phyloP scores from a whole-genome alignment of 768 basidiomycete species.

The Epithele typhae region DNA sequence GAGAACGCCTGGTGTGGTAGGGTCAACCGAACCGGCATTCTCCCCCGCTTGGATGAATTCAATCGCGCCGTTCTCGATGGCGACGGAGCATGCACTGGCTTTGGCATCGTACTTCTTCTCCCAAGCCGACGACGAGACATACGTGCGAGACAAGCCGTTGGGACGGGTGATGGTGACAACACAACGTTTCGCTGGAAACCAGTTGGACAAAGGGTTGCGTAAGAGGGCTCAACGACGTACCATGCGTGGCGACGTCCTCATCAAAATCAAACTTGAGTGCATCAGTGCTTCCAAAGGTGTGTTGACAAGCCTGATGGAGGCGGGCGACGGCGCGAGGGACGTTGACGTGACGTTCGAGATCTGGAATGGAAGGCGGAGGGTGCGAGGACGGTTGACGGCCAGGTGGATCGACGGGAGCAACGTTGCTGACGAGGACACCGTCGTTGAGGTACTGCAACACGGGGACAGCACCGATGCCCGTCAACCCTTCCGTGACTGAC shows the following conservation, averaged over 20 bases:
- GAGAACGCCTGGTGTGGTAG: slow-evolving; percentile 2
- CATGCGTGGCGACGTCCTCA: slow-evolving; percentile 13
- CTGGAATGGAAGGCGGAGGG: neutral
- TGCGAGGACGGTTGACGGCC: too few species aligned
- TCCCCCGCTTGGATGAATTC: slow-evolving; percentile 51
- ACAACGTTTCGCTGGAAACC: slow-evolving; percentile 49
- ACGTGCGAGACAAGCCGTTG: slow-evolving; percentile 45
- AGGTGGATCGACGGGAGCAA: too few species aligned
- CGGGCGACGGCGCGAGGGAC: slow-evolving; percentile 4
- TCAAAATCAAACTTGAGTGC: slow-evolving; percentile 19
- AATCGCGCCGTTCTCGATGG: slow-evolving; percentile 56
- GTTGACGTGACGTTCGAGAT: neutral
- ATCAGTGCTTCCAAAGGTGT: slow-evolving; percentile 20
- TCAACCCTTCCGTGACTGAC: slow-evolving; percentile 2
- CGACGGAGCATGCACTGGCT: slow-evolving; percentile 44
- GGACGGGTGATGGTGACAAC: slow-evolving; percentile 58
- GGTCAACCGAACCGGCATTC: slow-evolving; percentile 32
- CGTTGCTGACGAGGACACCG: neutral
- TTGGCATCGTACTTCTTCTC: slow-evolving; percentile 51
- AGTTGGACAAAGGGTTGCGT: neutral
- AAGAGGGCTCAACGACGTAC: slow-evolving; percentile 2
- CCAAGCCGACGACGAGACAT: slow-evolving; percentile 45
- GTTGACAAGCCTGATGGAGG: slow-evolving; percentile 23
- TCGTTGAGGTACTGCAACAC: slow-evolving; percentile 4
- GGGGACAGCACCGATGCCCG: slow-evolving; percentile 7